Percentiles rank a stretch among this genome's conserved stretches.
Conservation (phyloP, 768 basidiomycete species). For the Pulveroboletus sp. region DNA sequence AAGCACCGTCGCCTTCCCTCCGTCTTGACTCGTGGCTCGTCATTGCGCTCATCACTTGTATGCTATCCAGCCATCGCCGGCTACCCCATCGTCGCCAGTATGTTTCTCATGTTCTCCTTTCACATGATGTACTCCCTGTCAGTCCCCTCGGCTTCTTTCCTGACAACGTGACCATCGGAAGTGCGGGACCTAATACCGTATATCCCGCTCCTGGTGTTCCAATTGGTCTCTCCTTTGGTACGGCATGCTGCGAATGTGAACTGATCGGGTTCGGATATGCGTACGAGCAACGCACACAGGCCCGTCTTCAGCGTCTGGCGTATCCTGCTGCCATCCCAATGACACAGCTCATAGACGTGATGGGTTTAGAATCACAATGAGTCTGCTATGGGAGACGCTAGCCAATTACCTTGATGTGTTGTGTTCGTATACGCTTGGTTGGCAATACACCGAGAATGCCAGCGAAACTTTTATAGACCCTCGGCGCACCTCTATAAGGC, state of each 20-base stretch:
- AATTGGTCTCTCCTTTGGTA: slow-evolving; percentile 42
- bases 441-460: too few species aligned
- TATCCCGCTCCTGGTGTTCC: slow-evolving; percentile 39
- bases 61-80: slow-evolving; percentile 31
- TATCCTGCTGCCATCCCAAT: slow-evolving; percentile 53
- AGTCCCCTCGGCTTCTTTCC: slow-evolving; percentile 41
- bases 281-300: slow-evolving; percentile 55
- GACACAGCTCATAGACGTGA: slow-evolving; percentile 44
- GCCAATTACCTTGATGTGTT: too few species aligned
- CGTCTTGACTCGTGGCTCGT: too few species aligned
- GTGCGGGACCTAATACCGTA: slow-evolving; percentile 35
- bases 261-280: slow-evolving; percentile 43
- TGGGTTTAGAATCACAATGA: slow-evolving; percentile 1
- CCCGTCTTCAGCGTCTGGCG: slow-evolving; percentile 46
- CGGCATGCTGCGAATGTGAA: slow-evolving; percentile 42
- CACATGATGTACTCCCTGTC: background rate
- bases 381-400: too few species aligned
- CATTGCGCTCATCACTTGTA: background rate
- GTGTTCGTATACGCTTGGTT: too few species aligned
- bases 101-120: background rate
- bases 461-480: too few species aligned
- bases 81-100: slow-evolving; percentile 34
- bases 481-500: too few species aligned
- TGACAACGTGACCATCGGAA: slow-evolving; percentile 26
- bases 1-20: background rate